Evolutionary conservation across 768 basidiomycete species (phyloP).

Genomic region (Rhizopogon vesiculosus): DNA sequence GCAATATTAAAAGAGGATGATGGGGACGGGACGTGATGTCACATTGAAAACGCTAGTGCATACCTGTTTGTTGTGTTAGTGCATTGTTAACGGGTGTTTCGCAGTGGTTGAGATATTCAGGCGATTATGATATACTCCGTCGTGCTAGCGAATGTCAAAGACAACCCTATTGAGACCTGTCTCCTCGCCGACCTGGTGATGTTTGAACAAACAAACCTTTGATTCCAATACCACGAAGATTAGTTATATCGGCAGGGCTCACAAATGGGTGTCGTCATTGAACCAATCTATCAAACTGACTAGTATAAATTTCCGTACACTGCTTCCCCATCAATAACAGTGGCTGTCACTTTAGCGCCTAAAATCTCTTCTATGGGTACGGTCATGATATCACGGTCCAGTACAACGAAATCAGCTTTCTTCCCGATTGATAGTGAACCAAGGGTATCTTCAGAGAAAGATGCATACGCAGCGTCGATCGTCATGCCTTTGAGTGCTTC

Average conservation of each 20-base stretch:
- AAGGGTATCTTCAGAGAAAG: slow-evolving; percentile 64
- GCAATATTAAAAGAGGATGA: neutral
- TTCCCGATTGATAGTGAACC: slow-evolving; percentile 78
- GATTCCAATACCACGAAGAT: too few species aligned
- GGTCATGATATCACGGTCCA: slow-evolving; percentile 77
- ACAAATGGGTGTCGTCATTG: too few species aligned
- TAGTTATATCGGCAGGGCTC: too few species aligned
- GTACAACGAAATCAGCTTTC: slow-evolving; percentile 83
- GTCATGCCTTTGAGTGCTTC: slow-evolving; percentile 93
- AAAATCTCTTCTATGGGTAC: slow-evolving; percentile 59
- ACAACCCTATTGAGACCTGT: too few species aligned
- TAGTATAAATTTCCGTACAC: slow-evolving; percentile 47
- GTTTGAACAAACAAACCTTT: too few species aligned
- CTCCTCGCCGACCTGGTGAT: too few species aligned
- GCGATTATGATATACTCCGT: neutral
- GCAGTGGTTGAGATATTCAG: neutral
- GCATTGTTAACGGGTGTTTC: neutral
- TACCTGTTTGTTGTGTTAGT: neutral
- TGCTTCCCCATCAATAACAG: slow-evolving; percentile 70
- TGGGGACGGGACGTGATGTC: neutral
- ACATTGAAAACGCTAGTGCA: too few species aligned
- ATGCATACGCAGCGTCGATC: slow-evolving; percentile 82
- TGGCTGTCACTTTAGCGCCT: slow-evolving; percentile 59
- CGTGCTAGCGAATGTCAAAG: neutral
- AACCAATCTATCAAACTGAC: too few species aligned